A percentile compares a stretch with the other conserved stretches of the same genome.
Conservation (phyloP, 768 basidiomycete species). For the Coprinellus micaceus region DNA sequence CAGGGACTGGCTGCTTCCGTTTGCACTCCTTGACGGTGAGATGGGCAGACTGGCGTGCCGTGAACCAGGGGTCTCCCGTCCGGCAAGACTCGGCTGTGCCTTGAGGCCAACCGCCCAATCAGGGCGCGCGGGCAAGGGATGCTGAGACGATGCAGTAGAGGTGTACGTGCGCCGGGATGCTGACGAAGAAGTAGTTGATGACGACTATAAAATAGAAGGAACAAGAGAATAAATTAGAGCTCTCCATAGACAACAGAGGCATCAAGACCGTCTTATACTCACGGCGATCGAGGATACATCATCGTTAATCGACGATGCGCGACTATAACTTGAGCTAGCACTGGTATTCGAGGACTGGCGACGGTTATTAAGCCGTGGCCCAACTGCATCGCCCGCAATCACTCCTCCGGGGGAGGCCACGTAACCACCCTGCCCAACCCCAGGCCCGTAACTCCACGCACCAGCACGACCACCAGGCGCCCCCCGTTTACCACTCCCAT, state of each 20-base stretch:
- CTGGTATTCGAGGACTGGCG: slow-evolving; percentile 53
- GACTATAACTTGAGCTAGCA: slow-evolving; percentile 51
- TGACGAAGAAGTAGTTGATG: slow-evolving; percentile 75
- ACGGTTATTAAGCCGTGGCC: slow-evolving; percentile 59
- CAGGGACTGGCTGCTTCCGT: slow-evolving; percentile 27
- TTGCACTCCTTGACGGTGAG: slow-evolving; percentile 34
- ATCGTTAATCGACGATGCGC: slow-evolving; percentile 57
- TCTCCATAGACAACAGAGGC: slow-evolving; percentile 3
- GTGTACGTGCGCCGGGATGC: slow-evolving; percentile 68
- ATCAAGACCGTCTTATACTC: slow-evolving; percentile 31
- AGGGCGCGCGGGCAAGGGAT: slow-evolving; percentile 78
- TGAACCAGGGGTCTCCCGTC: slow-evolving; percentile 44
- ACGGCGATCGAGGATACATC: slow-evolving; percentile 77
- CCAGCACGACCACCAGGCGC: slow-evolving; percentile 41
- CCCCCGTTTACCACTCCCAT: slow-evolving; percentile 26
- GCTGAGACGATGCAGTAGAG: slow-evolving; percentile 65
- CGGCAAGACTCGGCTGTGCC: slow-evolving; percentile 66
- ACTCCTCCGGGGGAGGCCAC: slow-evolving; percentile 24
- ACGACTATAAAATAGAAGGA: slow-evolving; percentile 44
- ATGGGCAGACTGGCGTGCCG: slow-evolving; percentile 39
- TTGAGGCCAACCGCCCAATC: slow-evolving; percentile 89
- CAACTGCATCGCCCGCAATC: slow-evolving; percentile 47
- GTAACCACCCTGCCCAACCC: slow-evolving; percentile 47
- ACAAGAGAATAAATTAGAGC: slow-evolving; percentile 7
- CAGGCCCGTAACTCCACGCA: slow-evolving; percentile 73